Evolutionary conservation across 495 filamentous ascomycete genomes (phyloP).

Genomic region (Lophium mytilinum): DNA sequence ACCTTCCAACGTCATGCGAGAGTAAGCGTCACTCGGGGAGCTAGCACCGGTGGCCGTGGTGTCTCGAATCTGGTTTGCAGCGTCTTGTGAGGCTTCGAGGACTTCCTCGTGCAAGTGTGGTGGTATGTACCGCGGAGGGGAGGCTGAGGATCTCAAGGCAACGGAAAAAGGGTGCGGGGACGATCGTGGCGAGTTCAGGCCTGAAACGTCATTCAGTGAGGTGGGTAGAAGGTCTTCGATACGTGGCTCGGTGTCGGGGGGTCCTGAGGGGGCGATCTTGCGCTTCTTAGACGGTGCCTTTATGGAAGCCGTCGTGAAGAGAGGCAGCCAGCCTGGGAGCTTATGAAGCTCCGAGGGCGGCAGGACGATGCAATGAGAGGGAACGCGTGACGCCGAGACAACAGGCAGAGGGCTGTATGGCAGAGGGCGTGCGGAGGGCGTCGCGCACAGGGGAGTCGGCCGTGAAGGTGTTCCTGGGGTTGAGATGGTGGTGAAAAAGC

Average conservation of each 20-base stretch:
- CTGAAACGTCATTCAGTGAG: slow-evolving; percentile 20
- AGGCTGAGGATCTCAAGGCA: slow-evolving; percentile 33
- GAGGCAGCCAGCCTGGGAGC: slow-evolving; percentile 23
- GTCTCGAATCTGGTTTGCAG: slow-evolving; percentile 22
- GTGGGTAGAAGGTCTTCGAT: slow-evolving; percentile 13
- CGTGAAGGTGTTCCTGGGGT: background rate
- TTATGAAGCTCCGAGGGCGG: slow-evolving; percentile 23
- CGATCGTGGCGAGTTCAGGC: slow-evolving; percentile 20
- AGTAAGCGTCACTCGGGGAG: slow-evolving; percentile 65
- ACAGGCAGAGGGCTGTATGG: background rate
- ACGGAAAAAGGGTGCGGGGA: slow-evolving; percentile 21
- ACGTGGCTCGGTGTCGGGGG: slow-evolving; percentile 11
- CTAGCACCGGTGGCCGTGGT: slow-evolving; percentile 48
- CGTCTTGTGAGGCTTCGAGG: slow-evolving; percentile 33
- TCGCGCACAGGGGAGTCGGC: background rate
- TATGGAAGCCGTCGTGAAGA: slow-evolving; percentile 77
- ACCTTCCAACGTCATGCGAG: slow-evolving; percentile 61
- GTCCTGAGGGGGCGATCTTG: slow-evolving; percentile 56
- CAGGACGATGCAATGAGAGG: slow-evolving; percentile 9
- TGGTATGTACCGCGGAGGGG: slow-evolving; percentile 48
- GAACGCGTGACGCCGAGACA: slow-evolving; percentile 8
- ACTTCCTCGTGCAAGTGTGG: slow-evolving; percentile 56
- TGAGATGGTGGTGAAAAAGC: background rate
- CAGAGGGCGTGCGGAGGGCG: background rate
- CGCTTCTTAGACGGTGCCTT: slow-evolving; percentile 55